Base-by-base conservation (phyloP, 441 rosid genomes). In the Aleurites moluccanus region DNA sequence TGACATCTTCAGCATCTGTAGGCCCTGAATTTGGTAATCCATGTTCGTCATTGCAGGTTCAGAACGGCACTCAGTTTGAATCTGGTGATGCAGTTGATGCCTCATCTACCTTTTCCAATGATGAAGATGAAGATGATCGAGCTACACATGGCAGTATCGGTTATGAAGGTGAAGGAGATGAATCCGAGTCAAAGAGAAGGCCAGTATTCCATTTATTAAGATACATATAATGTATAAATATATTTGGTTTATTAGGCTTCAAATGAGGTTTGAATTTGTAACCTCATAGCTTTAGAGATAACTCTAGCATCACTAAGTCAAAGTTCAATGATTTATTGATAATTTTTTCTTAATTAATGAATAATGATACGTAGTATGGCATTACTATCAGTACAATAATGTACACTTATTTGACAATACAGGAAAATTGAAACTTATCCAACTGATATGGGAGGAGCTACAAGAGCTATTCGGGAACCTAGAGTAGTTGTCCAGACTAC, bases 401-500 rank as follows among this genome's bases (percentile, higher is more conserved):
- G 25, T 79, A 44, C 64, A 77, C 28, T 55, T 79, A 25, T 45
- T 57, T 72, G 76, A 18, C 42, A 35, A 73, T 23, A 52, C 57
- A 90, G 90, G 77, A 86, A 87, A 52, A 67, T 88, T 68, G 98
- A 92, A 82, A 88, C 89, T 60, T 81, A 87, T 85, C 86, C 86
- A 66, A 82, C 89, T 4, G 88, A 91, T 78, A 88, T 91, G 88
- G 71, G 89, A 89, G 76, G 92, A 90, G 86, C 96, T 91, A 73
- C 95, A 59, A 86, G 94, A 87, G 93, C 98, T 42, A 96, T 92
- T 44, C 87, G 97, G 33, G 98, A 93, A 77, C 96, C 98, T 21
- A 94, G 96, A 16, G 97, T 96, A 59, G 98, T 96, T 77, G 98
- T 93, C 84, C 98, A 96, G 82, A 96, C 99, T 66, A 74, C 91